These are phyloP conservation scores for Nicotiana tabacum DNA, from an alignment of 257 asterid genomes.

Conservation along the genomic window DNA sequence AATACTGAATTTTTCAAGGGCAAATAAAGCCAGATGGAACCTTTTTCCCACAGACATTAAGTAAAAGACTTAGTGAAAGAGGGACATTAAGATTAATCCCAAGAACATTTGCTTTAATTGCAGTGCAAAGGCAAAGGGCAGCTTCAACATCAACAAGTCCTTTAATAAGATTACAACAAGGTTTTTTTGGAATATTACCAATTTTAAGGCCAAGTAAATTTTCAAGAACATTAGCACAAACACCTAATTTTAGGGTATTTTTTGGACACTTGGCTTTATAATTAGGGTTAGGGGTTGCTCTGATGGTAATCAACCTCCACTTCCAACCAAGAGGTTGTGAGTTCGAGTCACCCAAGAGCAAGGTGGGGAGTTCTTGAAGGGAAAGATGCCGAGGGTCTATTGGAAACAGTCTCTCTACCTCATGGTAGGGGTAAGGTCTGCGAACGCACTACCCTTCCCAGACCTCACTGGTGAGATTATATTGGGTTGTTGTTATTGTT, in stretches of 20 bases:
- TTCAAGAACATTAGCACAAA: slow-evolving; percentile 42
- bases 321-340: too few species aligned
- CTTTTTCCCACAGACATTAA: slow-evolving; percentile 41
- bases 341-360: too few species aligned
- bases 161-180: slow-evolving; percentile 43
- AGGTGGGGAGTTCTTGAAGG: too few species aligned
- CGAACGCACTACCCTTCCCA: too few species aligned
- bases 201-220: slow-evolving; percentile 24
- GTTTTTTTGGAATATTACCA: slow-evolving; percentile 40
- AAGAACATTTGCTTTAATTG: slow-evolving; percentile 44
- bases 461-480: too few species aligned
- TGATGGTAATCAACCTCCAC: too few species aligned
- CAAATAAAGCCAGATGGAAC: slow-evolving; percentile 45
- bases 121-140: slow-evolving; percentile 56
- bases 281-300: background rate
- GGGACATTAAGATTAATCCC: slow-evolving; percentile 53
- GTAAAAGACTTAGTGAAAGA: slow-evolving; percentile 42
- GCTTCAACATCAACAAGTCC: slow-evolving; percentile 50
- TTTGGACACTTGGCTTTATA: slow-evolving; percentile 41
- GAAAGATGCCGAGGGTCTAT: too few species aligned
- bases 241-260: slow-evolving; percentile 49
- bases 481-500: too few species aligned
- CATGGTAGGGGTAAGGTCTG: too few species aligned
- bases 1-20: slow-evolving; percentile 12
- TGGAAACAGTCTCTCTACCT: too few species aligned